These are phyloP conservation scores for Leonotis leonurus DNA, from an alignment of 257 asterid genomes.

Conservation along the genomic window DNA sequence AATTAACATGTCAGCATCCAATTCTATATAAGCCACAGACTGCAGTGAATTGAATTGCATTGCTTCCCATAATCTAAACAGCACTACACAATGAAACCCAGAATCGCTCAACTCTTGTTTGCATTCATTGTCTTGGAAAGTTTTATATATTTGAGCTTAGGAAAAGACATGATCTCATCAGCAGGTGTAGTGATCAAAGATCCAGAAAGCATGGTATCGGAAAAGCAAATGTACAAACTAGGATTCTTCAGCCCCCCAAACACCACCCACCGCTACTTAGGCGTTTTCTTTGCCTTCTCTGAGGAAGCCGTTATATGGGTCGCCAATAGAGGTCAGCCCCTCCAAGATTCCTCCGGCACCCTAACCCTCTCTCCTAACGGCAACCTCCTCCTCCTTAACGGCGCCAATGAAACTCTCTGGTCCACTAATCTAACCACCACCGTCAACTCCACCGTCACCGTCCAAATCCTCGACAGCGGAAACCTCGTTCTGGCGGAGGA, in stretches of 20 bases:
- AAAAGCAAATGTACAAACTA: slow-evolving; percentile 1
- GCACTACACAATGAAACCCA: background rate
- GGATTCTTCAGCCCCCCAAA: slow-evolving; percentile 24
- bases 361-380: background rate
- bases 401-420: background rate
- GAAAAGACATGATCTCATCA: slow-evolving; percentile 17
- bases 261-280: slow-evolving; percentile 39
- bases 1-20: too few relatives aligned
- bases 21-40: background rate
- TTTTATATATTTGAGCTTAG: slow-evolving; percentile 4
- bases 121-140: background rate
- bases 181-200: slow-evolving; percentile 10
- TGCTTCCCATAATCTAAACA: background rate
- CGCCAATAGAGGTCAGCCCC: slow-evolving; percentile 26
- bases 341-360: background rate
- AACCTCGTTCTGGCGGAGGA: background rate
- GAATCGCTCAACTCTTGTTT: background rate
- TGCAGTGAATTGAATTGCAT: background rate
- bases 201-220: slow-evolving; percentile 19
- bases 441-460: background rate
- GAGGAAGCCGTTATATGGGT: slow-evolving; percentile 19
- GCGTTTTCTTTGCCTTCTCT: slow-evolving; percentile 30
- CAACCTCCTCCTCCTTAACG: background rate
- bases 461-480: slow-evolving; percentile 1
- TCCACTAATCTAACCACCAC: background rate